phyloP scores from a whole-genome alignment of 129 eudicot genomes.

The Mikania micrantha region DNA sequence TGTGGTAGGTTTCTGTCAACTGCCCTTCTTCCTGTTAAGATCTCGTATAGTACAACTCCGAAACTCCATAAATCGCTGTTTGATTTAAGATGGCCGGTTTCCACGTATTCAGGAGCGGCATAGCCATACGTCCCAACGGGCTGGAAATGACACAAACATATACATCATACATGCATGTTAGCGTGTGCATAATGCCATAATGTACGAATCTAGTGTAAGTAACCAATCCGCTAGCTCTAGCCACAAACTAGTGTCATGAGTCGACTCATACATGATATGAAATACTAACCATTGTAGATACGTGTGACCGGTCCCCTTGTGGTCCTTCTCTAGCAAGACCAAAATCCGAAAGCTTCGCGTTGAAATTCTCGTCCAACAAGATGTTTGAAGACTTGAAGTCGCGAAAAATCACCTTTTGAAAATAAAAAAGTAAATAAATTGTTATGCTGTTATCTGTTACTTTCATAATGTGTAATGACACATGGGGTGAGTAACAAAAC shows the following conservation, averaged over 20 bases:
- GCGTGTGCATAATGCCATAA: background rate
- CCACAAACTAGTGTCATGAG: background rate
- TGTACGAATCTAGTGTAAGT: background rate
- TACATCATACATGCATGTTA: background rate
- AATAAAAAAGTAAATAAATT: background rate
- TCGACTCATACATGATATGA: background rate
- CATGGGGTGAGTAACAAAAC: too few relatives aligned
- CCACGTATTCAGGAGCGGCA: slow-evolving; percentile 84
- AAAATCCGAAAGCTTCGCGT: slow-evolving; percentile 73
- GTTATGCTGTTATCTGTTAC: background rate
- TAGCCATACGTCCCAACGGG: slow-evolving; percentile 80
- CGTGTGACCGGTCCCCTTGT: slow-evolving; percentile 57
- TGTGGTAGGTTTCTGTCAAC: slow-evolving; percentile 55
- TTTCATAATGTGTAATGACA: too few relatives aligned
- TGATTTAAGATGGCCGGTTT: slow-evolving; percentile 56
- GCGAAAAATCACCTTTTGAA: slow-evolving; percentile 58
- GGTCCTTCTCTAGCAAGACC: slow-evolving; percentile 95
- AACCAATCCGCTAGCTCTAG: background rate
- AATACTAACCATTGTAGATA: slow-evolving; percentile 61
- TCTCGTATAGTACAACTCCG: slow-evolving; percentile 73
- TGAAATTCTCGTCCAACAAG: slow-evolving; percentile 60
- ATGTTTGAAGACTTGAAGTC: slow-evolving; percentile 78
- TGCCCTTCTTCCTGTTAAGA: slow-evolving; percentile 61
- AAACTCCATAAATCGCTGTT: slow-evolving; percentile 79
- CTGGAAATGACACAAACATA: slow-evolving; percentile 32